phyloP scores from a whole-genome alignment of 805 yeast genomes.

The Ogataea thermomethanolica region DNA sequence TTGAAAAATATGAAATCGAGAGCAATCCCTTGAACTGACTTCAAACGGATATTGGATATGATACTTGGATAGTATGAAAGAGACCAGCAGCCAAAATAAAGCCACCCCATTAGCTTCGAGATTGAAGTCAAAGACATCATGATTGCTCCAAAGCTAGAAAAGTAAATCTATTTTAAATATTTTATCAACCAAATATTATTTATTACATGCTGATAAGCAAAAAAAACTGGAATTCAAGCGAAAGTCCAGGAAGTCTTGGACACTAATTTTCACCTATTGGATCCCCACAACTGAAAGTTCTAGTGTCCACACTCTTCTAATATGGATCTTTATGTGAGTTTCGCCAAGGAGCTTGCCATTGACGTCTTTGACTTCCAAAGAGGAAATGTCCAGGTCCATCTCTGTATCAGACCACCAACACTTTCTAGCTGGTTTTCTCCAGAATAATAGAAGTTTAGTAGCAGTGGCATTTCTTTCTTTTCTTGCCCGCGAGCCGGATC shows the following conservation, averaged over 20 bases:
- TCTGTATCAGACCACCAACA: conserved; percentile 93
- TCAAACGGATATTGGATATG: conserved; percentile 29
- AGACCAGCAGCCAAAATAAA: conserved; percentile 31
- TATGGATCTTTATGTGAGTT: conserved; percentile 65
- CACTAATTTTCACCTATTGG: conserved; percentile 34
- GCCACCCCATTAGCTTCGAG: conserved; percentile 30
- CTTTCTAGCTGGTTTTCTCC: conserved; percentile 98
- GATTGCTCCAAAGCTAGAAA: not conserved
- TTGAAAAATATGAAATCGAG: conserved; percentile 35
- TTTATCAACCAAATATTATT: not conserved
- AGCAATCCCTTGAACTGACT: conserved; percentile 35
- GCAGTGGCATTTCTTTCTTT: conserved; percentile 37
- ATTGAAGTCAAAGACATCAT: conserved; percentile 4
- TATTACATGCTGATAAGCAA: not conserved
- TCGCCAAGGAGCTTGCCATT: conserved; percentile 29
- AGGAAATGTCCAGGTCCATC: conserved; percentile 41
- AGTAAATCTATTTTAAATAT: not conserved
- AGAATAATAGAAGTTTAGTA: conserved; percentile 74
- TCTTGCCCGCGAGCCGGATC: conserved; percentile 35
- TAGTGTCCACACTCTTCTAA: conserved; percentile 94
- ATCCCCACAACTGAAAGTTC: conserved; percentile 90
- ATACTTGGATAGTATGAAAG: conserved; percentile 33
- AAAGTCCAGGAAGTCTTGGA: not conserved
- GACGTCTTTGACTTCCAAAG: conserved; percentile 23
- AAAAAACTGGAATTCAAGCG: not conserved